These are phyloP conservation scores for Botryotinia convoluta DNA, from an alignment of 2,329 filamentous ascomycete species.

Conservation along the genomic window DNA sequence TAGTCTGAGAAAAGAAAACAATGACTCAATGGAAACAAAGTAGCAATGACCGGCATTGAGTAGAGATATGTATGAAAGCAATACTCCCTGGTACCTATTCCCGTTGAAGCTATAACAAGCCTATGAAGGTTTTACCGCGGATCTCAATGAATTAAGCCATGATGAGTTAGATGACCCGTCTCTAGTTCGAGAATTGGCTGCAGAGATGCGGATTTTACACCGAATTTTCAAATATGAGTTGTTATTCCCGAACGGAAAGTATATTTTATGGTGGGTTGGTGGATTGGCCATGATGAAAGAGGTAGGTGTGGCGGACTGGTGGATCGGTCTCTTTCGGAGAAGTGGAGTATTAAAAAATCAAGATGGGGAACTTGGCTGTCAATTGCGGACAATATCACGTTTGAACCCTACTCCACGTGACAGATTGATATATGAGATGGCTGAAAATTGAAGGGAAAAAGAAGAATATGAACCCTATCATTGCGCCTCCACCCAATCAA, in stretches of 20 bases:
- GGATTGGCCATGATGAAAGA: neutral
- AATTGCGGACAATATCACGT: neutral
- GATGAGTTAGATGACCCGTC: slow-evolving; percentile 13
- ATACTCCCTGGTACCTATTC: neutral
- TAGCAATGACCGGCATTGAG: neutral
- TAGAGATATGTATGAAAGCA: neutral
- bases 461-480: neutral
- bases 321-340: neutral
- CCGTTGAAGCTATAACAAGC: neutral
- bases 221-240: neutral
- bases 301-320: neutral
- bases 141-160: slow-evolving; percentile 8
- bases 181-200: neutral
- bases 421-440: neutral
- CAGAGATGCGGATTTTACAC: slow-evolving; percentile 8
- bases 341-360: neutral
- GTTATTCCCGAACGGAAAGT: slow-evolving; percentile 17
- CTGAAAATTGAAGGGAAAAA: neutral
- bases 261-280: neutral
- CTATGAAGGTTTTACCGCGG: neutral
- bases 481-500: neutral
- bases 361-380: neutral
- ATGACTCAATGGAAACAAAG: neutral
- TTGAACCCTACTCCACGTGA: neutral
- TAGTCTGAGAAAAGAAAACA: neutral